A percentile compares a stretch with the other conserved stretches of the same genome.
Evolutionary conservation across 2,329 filamentous ascomycete species (phyloP).

Genomic region (Ilyonectria sp.): DNA sequence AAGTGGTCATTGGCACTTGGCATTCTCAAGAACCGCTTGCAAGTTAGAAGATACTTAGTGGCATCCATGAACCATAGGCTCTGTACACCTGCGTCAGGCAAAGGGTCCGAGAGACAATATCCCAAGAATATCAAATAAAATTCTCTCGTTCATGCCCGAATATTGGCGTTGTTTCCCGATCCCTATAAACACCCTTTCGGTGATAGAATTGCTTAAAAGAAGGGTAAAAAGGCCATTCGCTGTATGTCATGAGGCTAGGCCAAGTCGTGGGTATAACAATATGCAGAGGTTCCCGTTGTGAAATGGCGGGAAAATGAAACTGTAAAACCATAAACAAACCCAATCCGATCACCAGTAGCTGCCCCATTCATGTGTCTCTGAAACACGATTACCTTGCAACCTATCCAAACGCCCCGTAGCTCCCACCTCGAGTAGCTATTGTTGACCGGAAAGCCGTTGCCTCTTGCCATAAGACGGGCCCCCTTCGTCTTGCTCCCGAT

Average conservation of each 20-base stretch:
- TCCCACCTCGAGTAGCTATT: conserved; percentile 28
- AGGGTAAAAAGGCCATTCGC: background rate
- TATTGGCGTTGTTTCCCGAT: too few relatives aligned
- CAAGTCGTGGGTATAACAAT: conserved; percentile 38
- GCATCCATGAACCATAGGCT: background rate
- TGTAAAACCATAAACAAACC: background rate
- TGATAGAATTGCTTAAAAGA: conserved; percentile 6
- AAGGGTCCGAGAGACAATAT: background rate
- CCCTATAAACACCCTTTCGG: background rate
- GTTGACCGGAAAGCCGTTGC: conserved; percentile 38
- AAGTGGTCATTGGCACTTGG: background rate
- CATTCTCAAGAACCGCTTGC: background rate
- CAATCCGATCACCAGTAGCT: conserved; percentile 22
- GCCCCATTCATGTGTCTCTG: conserved; percentile 31
- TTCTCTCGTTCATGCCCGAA: background rate
- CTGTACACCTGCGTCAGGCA: background rate
- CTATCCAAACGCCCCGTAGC: conserved; percentile 37
- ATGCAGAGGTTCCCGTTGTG: conserved; percentile 12
- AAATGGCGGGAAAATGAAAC: conserved; percentile 6
- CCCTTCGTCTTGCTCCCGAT: conserved; percentile 58
- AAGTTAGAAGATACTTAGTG: background rate
- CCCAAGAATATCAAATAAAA: background rate
- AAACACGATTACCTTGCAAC: conserved; percentile 18
- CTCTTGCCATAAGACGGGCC: conserved; percentile 42
- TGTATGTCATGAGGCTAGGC: conserved; percentile 28